Conservation (phyloP, 192 early-diverging fungal species). For the Coemansia sp. region DNA sequence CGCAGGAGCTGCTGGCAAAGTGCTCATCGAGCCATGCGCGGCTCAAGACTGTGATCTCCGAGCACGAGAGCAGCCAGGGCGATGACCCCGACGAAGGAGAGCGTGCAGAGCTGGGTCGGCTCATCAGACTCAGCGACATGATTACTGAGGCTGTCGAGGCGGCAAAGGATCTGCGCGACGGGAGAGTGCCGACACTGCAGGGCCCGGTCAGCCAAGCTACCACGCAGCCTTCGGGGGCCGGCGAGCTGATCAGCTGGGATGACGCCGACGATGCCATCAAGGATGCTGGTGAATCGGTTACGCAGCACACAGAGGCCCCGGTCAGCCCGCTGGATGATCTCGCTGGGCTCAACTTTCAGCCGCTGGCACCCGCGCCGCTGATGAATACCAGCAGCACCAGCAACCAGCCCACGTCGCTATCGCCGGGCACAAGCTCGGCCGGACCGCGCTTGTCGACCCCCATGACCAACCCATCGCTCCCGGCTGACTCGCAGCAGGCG, state of each 20-base stretch:
- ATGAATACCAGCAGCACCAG: neutral
- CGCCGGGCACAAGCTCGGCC: slow-evolving; percentile 13
- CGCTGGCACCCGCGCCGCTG: neutral
- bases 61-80: slow-evolving; percentile 8
- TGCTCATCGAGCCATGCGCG: slow-evolving; percentile 36
- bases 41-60: slow-evolving; percentile 39
- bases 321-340: slow-evolving; percentile 35
- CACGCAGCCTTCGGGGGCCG: neutral
- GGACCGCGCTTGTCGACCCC: slow-evolving; percentile 2
- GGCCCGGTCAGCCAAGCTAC: neutral
- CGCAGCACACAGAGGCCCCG: neutral
- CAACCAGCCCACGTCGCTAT: slow-evolving; percentile 2
- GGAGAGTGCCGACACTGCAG: slow-evolving; percentile 18
- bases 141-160: slow-evolving; percentile 36
- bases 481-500: slow-evolving; percentile 35
- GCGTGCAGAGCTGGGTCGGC: slow-evolving; percentile 24
- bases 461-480: slow-evolving; percentile 47
- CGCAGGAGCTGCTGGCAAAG: slow-evolving; percentile 30
- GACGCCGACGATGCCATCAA: neutral
- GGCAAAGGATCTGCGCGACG: slow-evolving; percentile 28
- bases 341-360: slow-evolving; percentile 30
- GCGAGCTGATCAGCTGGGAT: slow-evolving; percentile 37
- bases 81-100: slow-evolving; percentile 14
- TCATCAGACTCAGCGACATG: slow-evolving; percentile 39
- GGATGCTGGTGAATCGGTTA: neutral